phyloP scores from a whole-genome alignment of 1,284 basidiomycete genomes.

The Trametes pubescens region DNA sequence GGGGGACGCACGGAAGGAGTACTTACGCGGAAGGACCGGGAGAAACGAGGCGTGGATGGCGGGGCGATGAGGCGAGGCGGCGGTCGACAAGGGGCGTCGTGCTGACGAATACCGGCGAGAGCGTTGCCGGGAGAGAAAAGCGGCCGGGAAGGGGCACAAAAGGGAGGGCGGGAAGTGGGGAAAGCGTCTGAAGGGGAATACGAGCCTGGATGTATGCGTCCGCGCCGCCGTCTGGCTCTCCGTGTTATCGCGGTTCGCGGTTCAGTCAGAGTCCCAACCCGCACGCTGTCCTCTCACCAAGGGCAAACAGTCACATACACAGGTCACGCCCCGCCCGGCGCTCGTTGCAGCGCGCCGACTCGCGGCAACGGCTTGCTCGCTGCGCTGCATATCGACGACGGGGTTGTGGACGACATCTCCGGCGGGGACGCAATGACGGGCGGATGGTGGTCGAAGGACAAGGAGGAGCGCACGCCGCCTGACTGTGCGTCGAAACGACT shows the following conservation, averaged over 20 bases:
- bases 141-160: not conserved
- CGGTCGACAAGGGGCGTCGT: constrained; percentile 7
- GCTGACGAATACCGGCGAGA: constrained; percentile 11
- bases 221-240: constrained; percentile 12
- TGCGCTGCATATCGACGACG: constrained; percentile 6
- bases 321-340: constrained; percentile 18
- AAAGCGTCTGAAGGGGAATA: not conserved
- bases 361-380: constrained; percentile 1
- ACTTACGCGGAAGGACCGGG: constrained; percentile 22
- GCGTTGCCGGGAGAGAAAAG: not conserved
- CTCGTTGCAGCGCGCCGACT: not conserved
- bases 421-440: not conserved
- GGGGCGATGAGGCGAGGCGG: constrained; percentile 17
- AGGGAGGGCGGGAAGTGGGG: not conserved
- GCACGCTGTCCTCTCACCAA: constrained; percentile 12
- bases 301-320: constrained; percentile 22
- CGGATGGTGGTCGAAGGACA: not conserved
- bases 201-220: constrained; percentile 17
- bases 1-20: constrained; percentile 11
- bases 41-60: constrained; percentile 19
- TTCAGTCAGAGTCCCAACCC: constrained; percentile 16
- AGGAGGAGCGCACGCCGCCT: constrained; percentile 15
- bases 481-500: constrained; percentile 22
- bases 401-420: not conserved
- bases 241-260: constrained; percentile 21